Evolutionary conservation across 306 rosid species (phyloP), one percentile per base, ranked within the genome.

Genomic region (Inga leiocalycina): DNA sequence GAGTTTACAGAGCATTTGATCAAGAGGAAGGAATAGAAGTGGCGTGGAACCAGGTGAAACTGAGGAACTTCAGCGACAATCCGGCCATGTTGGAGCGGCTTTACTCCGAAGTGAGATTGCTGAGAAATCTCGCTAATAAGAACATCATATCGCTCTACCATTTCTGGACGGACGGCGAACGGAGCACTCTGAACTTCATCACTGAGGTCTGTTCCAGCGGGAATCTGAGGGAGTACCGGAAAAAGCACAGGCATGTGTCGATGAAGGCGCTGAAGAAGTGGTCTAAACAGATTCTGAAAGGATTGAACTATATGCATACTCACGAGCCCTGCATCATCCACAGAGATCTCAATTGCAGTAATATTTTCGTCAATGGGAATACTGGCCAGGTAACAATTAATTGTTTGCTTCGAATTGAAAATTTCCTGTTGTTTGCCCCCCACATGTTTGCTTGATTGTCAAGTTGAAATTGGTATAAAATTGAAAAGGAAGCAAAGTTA

Each of bases 261-360:
- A 43, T 71, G 75, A 71, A 71, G 75, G 75, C 75, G 3, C 8
- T 43, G 34, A 71, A 71, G 54, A 71, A 71, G 34, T 71, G 75
- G 75, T 41, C 75, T 1, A 71, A 43, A 52, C 75, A 71, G 75
- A 43, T 71, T 20, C 52, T 71, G 34, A 71, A 71, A 24, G 75
- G 75, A 14, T 66, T 96, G 92, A 88, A 92, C 52, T 96, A 96
- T 79, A 75, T 96, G 97, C 99, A 96, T 82, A 81, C 16, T 19
- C 75, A 71, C 3, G 35, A 71, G 34, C 75, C 75, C n/a, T 70
- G 74, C 11, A 70, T 70, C 15, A 70, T 70, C n/a, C 74, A 70
- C n/a, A 92, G 99, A 79, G 99, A 96, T 88, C 94, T 96, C 86
- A 96, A 96, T 67, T 96, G 99, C 84, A 96, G 97, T 79, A 96